These are phyloP conservation scores for Coemansia sp. DNA, from an alignment of 192 early-diverging fungal genomes.

Conservation along the genomic window DNA sequence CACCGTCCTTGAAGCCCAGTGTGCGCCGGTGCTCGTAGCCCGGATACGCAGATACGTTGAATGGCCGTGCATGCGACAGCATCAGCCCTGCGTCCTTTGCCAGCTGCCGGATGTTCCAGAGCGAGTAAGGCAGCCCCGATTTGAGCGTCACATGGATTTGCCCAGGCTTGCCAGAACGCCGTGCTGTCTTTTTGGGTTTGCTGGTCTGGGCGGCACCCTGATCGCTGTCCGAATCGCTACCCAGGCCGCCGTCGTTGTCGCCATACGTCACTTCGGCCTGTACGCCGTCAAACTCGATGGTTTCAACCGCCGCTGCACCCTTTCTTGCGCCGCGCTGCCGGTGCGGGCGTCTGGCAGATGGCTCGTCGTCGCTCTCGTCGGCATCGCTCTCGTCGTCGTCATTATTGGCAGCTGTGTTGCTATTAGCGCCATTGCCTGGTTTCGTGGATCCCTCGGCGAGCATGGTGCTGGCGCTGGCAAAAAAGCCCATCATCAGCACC, in stretches of 20 bases:
- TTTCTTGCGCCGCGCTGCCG: not conserved
- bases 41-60: conserved; percentile 65
- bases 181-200: too few relatives aligned
- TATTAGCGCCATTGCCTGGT: not conserved
- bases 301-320: not conserved
- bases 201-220: conserved; percentile 17
- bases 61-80: conserved; percentile 56
- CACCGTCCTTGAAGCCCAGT: conserved; percentile 85
- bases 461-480: conserved; percentile 54
- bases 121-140: conserved; percentile 77
- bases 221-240: not conserved
- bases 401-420: conserved; percentile 1
- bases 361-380: conserved; percentile 7
- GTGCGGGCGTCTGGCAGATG: not conserved
- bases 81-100: conserved; percentile 66
- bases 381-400: not conserved
- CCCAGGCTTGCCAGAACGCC: conserved; percentile 9
- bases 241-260: not conserved
- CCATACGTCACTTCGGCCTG: conserved; percentile 24
- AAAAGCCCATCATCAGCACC: conserved; percentile 60
- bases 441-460: conserved; percentile 17
- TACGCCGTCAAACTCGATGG: conserved; percentile 39
- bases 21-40: conserved; percentile 93
- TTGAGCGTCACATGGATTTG: conserved; percentile 87
- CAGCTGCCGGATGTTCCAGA: conserved; percentile 79